Conservation (phyloP, 176 grass and related monocot species). For the Aegilops bicornis region DNA sequence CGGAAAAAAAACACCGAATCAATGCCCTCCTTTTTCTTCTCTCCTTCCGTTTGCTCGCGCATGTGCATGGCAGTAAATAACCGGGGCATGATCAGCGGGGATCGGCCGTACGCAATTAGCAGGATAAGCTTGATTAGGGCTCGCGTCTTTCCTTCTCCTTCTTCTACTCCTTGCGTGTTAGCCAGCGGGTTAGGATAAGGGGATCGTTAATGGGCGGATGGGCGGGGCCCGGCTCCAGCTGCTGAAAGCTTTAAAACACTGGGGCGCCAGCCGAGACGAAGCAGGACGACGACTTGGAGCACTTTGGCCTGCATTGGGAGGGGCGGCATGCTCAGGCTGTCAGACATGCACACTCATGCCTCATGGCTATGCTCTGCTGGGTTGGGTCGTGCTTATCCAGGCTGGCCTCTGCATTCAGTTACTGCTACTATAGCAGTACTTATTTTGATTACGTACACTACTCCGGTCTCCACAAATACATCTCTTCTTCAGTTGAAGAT, state of each 20-base stretch:
- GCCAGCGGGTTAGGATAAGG: not conserved
- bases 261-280: slow-evolving; percentile 51
- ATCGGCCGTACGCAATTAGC: slow-evolving; percentile 16
- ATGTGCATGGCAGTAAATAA: slow-evolving; percentile 53
- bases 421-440: not conserved
- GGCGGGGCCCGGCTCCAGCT: slow-evolving; percentile 38
- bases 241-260: slow-evolving; percentile 30
- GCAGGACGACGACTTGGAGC: slow-evolving; percentile 25
- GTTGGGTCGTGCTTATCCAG: slow-evolving; percentile 35
- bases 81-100: slow-evolving; percentile 29
- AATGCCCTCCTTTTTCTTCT: not conserved
- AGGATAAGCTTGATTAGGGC: slow-evolving; percentile 44
- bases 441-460: not conserved
- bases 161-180: not conserved
- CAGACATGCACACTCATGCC: slow-evolving; percentile 10
- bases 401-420: slow-evolving; percentile 31
- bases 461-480: not conserved
- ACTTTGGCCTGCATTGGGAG: slow-evolving; percentile 33
- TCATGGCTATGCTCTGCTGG: not conserved
- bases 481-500: not conserved
- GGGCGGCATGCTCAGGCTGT: not conserved
- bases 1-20: slow-evolving; percentile 31
- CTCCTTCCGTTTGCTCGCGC: not conserved
- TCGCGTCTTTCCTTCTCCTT: not conserved
- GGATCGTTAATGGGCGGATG: not conserved